Evolutionary conservation across 257 asterid species (phyloP).

Genomic region (Przewalskia tangutica): DNA sequence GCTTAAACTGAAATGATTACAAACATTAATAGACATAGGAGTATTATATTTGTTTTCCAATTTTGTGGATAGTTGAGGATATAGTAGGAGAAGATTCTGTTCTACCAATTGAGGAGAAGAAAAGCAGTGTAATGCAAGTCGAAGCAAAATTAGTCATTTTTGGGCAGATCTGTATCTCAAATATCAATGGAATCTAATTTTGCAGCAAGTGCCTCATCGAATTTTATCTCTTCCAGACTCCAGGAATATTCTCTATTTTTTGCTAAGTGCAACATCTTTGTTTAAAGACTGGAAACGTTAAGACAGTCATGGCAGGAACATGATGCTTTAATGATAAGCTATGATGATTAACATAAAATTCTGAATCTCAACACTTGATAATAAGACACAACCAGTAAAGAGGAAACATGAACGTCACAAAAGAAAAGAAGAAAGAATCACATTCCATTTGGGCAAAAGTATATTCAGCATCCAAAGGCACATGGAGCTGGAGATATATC

Average conservation of each 20-base stretch:
- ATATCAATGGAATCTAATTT: neutral
- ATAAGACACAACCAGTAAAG: neutral
- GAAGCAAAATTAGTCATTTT: neutral
- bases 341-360: neutral
- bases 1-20: neutral
- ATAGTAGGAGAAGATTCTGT: neutral
- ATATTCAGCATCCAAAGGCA: slow-evolving; percentile 26
- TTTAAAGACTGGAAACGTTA: neutral
- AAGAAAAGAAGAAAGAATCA: slow-evolving; percentile 7
- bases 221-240: neutral
- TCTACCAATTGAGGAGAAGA: neutral
- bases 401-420: slow-evolving; percentile 2
- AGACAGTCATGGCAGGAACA: neutral
- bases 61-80: neutral
- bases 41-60: neutral
- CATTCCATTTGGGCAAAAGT: slow-evolving; percentile 12
- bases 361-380: neutral
- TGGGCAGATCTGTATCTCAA: neutral
- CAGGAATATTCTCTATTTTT: neutral
- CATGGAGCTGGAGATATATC: slow-evolving; percentile 11
- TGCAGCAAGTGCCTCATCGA: neutral
- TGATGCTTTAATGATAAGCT: neutral
- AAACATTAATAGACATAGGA: neutral
- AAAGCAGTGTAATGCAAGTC: neutral
- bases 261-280: neutral